Evolutionary conservation across 2,329 filamentous ascomycete species (phyloP).

Genomic region (Phaeosphaeriaceae sp.): DNA sequence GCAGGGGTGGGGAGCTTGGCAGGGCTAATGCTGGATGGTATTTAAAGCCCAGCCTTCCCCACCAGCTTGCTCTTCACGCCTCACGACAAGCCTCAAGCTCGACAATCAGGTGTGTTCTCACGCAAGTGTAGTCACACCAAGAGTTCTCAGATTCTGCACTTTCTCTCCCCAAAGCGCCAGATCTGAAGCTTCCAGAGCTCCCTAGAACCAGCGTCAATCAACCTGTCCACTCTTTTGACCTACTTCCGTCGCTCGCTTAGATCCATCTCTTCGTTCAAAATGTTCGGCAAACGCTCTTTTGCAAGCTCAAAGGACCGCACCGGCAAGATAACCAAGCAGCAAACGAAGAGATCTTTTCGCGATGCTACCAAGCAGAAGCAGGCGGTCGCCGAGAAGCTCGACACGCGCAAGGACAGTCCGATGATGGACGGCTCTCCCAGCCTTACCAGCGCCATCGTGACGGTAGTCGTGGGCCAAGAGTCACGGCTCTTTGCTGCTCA

Average conservation of each 20-base stretch:
- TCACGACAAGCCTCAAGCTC: slow-evolving; percentile 48
- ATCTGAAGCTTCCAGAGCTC: slow-evolving; percentile 62
- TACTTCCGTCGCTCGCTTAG: slow-evolving; percentile 52
- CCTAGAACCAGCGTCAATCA: slow-evolving; percentile 58
- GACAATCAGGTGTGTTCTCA: slow-evolving; percentile 50
- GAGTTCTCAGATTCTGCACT: slow-evolving; percentile 47
- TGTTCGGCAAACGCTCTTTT: slow-evolving; percentile 91
- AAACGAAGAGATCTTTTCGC: slow-evolving; percentile 74
- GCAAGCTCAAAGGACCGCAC: slow-evolving; percentile 78
- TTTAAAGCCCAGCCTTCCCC: slow-evolving; percentile 44
- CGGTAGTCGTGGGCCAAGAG: slow-evolving; percentile 82
- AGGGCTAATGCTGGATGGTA: slow-evolving; percentile 16
- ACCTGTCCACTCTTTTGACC: slow-evolving; percentile 56
- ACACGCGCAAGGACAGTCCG: slow-evolving; percentile 64
- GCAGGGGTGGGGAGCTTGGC: slow-evolving; percentile 38
- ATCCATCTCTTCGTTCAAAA: slow-evolving; percentile 60
- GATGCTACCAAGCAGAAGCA: slow-evolving; percentile 75
- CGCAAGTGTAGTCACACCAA: slow-evolving; percentile 44
- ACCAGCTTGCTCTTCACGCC: slow-evolving; percentile 39
- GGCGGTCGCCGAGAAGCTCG: slow-evolving; percentile 72
- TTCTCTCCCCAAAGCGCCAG: slow-evolving; percentile 45
- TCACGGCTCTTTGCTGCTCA: slow-evolving; percentile 93
- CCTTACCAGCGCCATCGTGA: slow-evolving; percentile 78
- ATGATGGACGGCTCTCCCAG: slow-evolving; percentile 58
- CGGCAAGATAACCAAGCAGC: slow-evolving; percentile 83